Conservation (phyloP, 768 basidiomycete species). For the Cystofilobasidium macerans region DNA sequence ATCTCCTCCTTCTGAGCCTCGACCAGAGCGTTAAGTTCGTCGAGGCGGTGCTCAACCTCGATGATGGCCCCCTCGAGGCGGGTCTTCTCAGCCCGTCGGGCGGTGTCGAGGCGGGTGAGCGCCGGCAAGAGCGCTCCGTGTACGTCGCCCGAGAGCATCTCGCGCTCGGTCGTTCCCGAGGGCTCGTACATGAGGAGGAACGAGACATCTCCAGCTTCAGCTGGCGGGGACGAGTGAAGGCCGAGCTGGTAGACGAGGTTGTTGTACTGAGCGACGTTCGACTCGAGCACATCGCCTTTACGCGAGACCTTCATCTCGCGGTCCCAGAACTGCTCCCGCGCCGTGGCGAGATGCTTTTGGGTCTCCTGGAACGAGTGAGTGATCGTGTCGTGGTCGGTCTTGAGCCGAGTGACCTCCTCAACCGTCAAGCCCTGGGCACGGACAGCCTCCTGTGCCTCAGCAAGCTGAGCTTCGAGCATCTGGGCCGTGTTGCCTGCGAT, state of each 20-base stretch:
- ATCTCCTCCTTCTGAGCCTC: conserved; percentile 74
- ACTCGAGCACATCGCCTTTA: conserved; percentile 68
- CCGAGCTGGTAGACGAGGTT: conserved; percentile 62
- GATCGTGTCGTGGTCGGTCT: conserved; percentile 64
- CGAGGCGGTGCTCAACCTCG: conserved; percentile 69
- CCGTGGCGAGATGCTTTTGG: conserved; percentile 61
- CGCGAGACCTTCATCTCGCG: conserved; percentile 76
- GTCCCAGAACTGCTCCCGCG: conserved; percentile 58
- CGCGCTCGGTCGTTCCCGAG: conserved; percentile 57
- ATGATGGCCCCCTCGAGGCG: conserved; percentile 65
- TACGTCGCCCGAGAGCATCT: conserved; percentile 57
- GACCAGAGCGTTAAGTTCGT: conserved; percentile 61
- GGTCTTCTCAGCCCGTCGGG: conserved; percentile 57
- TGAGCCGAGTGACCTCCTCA: conserved; percentile 85
- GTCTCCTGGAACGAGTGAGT: conserved; percentile 63
- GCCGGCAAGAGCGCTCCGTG: conserved; percentile 65
- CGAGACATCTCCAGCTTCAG: conserved; percentile 51
- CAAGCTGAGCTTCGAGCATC: conserved; percentile 24
- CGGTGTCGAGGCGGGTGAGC: conserved; percentile 58
- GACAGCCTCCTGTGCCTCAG: conserved; percentile 51
- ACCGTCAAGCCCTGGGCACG: conserved; percentile 78
- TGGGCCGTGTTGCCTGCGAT: conserved; percentile 12
- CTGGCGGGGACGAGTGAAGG: conserved; percentile 61
- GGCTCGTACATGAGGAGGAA: conserved; percentile 72
- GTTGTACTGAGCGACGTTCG: conserved; percentile 67